Base-by-base conservation (phyloP, 2,329 filamentous ascomycete genomes). In the Lecanicillium sp. region DNA sequence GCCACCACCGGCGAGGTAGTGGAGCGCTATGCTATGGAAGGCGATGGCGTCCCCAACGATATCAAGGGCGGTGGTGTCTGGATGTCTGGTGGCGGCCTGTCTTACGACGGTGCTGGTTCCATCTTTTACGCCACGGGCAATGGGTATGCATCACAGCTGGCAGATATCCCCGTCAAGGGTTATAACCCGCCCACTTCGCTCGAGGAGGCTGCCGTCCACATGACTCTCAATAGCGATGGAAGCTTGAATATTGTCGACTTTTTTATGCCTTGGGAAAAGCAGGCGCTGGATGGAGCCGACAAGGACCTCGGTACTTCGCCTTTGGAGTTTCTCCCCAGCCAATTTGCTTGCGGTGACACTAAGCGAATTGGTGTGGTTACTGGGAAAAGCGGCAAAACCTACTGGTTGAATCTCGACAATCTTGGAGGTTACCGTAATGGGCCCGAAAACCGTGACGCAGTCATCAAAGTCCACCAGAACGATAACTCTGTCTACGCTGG, bases 261-360 rank as follows among this genome's bases (percentile, higher is more conserved):
- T 48, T 75, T 75, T 42, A 69, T 74, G 59, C 71, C 71, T 0
- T 70, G 63, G 45, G 69, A 73, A 33, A 73, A 75, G 39, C 58
- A 59, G 40, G 58, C 63, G 0, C 55, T 73, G 35, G 68, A 73
- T 36, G 68, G 65, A 7, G 69, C 62, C 1, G 69, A 74, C 38
- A 64, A 66, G 35, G 71, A 75, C 47, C 50, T 75, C 6, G 71
- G 70, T 5, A 60, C 67, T 1, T 58, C 59, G 12, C 57, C 70
- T 2, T 57, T 72, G 2, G 65, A 71, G 33, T 52, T 65, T 3
- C 46, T 65, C 5, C 60, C 64, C 0, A 54, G 45, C 9, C 51
- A 59, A 3, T 73, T 73, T 41, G 57, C 58, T 1, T 68, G 67
- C 1, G 60, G 62, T 9, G 54, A 62, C 4, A 45, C 70, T 9